Base-by-base conservation (phyloP, 345 rosid species). In the Jatropha curcas region DNA sequence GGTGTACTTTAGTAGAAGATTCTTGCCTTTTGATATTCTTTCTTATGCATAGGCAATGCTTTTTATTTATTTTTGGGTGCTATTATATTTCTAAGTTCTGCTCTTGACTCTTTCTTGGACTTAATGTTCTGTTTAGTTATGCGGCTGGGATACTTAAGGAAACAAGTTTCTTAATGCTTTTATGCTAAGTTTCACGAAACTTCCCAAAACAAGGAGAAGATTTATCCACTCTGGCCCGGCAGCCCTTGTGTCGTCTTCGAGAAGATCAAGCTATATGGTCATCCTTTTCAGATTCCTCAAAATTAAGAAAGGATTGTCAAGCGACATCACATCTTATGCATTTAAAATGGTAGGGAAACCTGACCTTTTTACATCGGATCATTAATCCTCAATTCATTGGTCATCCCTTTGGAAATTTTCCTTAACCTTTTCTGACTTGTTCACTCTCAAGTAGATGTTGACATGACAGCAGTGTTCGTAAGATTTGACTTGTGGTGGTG, bases 191-290 rank as follows among this genome's bases (percentile, higher is more conserved):
- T 68, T 86, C 88, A 67, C n/a, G 83, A 85, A 78, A 80, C 85
- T 73, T 84, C 92, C 35, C 73, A 67, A 63, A 78, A 74, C 72
- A 84, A 84, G 80, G 92, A 86, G 68, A 84, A 86, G 68, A 84
- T 85, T 33, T 82, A 91, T 27, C 80, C 88, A 56, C 81, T 90
- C 59, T 87, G 87, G 94, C 88, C 88, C 86, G 33, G 79, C 88
- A 3, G 91, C 88, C 88, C 39, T 71, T 86, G 75, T 88, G 92
- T 77, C 85, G 61, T 76, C 96, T 92, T 53, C 90, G 83, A 72
- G 92, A 94, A 85, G 84, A 82, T 74, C 82, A 81, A 73, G 82
- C 89, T 70, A n/a, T 92, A 89, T 70, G 82, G 79, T 63, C 75
- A 72, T 27, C 37, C 74, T 70, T 61, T 70, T 61, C 75, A 37